These are phyloP conservation scores for Dissophora globulifera DNA, from an alignment of 192 early-diverging fungal genomes.

Conservation along the genomic window DNA sequence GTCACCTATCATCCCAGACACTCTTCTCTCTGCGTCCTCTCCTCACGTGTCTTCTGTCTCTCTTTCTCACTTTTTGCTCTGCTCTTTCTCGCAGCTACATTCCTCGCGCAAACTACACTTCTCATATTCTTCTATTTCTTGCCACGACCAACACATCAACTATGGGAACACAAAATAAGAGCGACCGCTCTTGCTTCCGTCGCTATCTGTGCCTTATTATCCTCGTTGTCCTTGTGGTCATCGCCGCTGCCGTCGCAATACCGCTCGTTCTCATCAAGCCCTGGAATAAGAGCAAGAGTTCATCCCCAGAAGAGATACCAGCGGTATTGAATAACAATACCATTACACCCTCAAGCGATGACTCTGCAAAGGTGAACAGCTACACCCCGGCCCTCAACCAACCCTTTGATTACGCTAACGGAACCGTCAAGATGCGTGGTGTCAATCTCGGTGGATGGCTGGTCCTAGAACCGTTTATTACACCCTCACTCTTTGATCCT, in stretches of 20 bases:
- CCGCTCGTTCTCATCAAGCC: conserved; percentile 22
- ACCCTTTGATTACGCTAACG: conserved; percentile 53
- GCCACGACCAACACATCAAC: no score
- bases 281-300: conserved; percentile 31
- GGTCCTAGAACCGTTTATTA: conserved; percentile 71
- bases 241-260: conserved; percentile 17
- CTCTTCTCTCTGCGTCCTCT: no score
- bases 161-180: not conserved
- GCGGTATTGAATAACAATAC: no score
- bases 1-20: no score
- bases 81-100: no score
- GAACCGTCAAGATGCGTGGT: conserved; percentile 62
- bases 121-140: no score
- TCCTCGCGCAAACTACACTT: no score
- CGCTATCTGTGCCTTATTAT: conserved; percentile 23
- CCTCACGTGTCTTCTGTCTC: no score
- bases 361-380: conserved; percentile 43
- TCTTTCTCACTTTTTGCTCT: no score
- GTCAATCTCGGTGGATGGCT: conserved; percentile 80
- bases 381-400: conserved; percentile 56
- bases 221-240: conserved; percentile 11
- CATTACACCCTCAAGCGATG: conserved; percentile 18
- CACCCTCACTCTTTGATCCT: conserved; percentile 60
- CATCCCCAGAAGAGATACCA: no score
- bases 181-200: conserved; percentile 20